Percentiles rank a stretch among this genome's conserved stretches.
These are phyloP conservation scores for Tetradesmus lagerheimii DNA, from an alignment of 139 green algal species.

Conservation along the genomic window DNA sequence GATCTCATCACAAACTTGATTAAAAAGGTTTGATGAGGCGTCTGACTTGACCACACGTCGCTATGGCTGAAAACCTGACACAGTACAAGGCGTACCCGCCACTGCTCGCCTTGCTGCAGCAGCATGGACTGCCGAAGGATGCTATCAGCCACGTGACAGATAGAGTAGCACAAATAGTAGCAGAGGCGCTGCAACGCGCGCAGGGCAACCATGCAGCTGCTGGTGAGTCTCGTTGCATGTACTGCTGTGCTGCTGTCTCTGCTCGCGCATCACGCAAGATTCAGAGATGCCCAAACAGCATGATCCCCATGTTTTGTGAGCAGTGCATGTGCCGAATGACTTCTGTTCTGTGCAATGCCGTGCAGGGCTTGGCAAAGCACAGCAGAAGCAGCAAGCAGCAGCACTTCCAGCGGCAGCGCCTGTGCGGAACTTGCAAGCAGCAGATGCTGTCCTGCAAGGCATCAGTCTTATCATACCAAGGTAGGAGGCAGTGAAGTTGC, in stretches of 20 bases:
- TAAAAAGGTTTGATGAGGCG: background rate
- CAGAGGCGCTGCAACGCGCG: background rate
- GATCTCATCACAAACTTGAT: background rate
- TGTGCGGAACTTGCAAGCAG: constrained; percentile 10
- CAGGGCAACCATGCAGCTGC: background rate
- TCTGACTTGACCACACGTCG: background rate
- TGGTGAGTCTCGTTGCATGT: background rate
- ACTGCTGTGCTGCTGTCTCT: background rate
- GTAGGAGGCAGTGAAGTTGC: background rate
- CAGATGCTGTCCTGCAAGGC: constrained; percentile 20
- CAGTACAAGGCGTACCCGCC: background rate
- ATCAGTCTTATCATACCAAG: constrained; percentile 22
- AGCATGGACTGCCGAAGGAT: constrained; percentile 6
- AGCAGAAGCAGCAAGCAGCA: constrained; percentile 3
- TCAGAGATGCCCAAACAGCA: background rate
- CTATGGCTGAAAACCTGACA: background rate
- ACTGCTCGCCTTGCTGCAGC: background rate
- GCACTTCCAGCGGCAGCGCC: background rate
- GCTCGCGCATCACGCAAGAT: background rate
- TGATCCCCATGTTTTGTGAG: background rate
- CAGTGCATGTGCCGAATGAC: background rate
- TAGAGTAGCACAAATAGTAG: background rate
- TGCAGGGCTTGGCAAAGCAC: background rate
- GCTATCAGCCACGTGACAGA: background rate
- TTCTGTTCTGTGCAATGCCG: background rate